These are phyloP conservation scores for Salvia rosmarinus DNA, from an alignment of 257 asterid genomes.

Conservation along the genomic window DNA sequence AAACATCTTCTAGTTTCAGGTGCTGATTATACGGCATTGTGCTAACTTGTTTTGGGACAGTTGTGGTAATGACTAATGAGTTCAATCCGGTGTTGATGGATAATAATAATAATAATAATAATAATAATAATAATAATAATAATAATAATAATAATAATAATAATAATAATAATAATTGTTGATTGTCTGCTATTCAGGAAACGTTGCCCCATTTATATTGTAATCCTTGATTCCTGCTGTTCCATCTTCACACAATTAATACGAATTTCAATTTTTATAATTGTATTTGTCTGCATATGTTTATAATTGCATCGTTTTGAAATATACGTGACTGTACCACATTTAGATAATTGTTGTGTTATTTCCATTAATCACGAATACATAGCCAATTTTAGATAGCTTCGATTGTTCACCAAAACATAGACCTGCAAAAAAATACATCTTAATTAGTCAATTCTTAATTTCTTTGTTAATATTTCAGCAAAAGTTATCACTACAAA, in stretches of 20 bases:
- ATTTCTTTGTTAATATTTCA: background rate
- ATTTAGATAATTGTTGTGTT: no score
- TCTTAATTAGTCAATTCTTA: background rate
- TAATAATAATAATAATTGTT: no score
- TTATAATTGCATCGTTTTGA: no score
- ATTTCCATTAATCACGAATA: no score
- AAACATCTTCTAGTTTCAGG: background rate
- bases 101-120: background rate
- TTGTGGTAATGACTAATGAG: background rate
- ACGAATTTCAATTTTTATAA: background rate
- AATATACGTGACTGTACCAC: no score
- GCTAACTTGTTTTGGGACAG: background rate
- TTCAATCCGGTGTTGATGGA: background rate
- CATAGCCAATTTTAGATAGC: no score
- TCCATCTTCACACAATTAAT: background rate
- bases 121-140: background rate
- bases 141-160: no score
- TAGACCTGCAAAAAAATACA: background rate
- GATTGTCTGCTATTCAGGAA: slow-evolving; percentile 1
- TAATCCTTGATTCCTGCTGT: background rate
- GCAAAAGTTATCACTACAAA: no score
- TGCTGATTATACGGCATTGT: background rate
- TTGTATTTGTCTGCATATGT: no score
- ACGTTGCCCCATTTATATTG: background rate
- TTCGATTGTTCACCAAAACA: background rate